A percentile compares a stretch with the other conserved stretches of the same genome.
Conservation (phyloP, 441 rosid species). For the Breynia disticha region DNA sequence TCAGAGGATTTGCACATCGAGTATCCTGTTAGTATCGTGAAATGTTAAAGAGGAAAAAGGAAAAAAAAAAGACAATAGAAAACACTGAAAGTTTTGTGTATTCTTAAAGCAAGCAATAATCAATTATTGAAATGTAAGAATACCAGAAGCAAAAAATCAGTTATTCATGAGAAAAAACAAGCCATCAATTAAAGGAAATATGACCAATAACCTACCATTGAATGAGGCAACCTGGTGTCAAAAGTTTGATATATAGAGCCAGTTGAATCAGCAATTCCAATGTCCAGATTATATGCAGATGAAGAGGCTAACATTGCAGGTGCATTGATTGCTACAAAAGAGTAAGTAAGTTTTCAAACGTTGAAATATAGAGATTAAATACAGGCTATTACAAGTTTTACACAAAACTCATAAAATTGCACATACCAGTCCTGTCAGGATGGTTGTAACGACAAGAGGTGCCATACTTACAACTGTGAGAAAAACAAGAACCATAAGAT, state of each 20-base stretch:
- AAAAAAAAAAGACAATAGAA: background rate
- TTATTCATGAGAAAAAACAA: background rate
- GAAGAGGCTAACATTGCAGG: conserved; percentile 46
- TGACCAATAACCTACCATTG: conserved; percentile 22
- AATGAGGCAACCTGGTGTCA: conserved; percentile 36
- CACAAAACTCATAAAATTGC: background rate
- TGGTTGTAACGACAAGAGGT: conserved; percentile 90
- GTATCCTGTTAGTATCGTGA: background rate
- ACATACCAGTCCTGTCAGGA: conserved; percentile 79
- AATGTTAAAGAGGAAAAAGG: background rate
- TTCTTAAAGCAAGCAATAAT: background rate
- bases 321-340: conserved; percentile 54
- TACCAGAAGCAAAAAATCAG: too few relatives aligned
- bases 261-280: conserved; percentile 46
- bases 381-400: conserved; percentile 2
- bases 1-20: background rate
- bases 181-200: background rate
- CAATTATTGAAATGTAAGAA: background rate
- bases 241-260: conserved; percentile 59
- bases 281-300: conserved; percentile 33
- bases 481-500: conserved; percentile 13
- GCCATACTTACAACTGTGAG: conserved; percentile 84
- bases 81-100: background rate
- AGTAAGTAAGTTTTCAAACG: conserved; percentile 6
- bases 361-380: too few relatives aligned